Conservation (phyloP, 2,329 filamentous ascomycete species). For the Diaporthe vaccinii region DNA sequence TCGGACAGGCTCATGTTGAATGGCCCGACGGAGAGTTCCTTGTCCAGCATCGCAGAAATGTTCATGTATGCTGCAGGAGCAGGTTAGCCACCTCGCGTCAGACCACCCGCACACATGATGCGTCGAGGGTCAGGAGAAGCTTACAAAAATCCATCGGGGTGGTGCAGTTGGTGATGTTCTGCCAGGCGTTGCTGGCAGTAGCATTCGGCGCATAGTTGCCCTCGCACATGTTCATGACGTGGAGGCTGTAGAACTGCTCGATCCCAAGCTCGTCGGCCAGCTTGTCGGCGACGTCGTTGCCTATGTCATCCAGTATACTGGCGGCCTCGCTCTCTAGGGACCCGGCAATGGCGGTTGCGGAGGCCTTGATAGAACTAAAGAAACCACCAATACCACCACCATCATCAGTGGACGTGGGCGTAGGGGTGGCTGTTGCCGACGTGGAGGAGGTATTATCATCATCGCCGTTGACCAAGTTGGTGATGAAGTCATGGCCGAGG, state of each 20-base stretch:
- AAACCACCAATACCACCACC: slow-evolving; percentile 42
- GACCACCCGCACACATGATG: fast-evolving
- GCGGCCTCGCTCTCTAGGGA: slow-evolving; percentile 45
- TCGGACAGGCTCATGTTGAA: slow-evolving; percentile 59
- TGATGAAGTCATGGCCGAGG: slow-evolving; percentile 56
- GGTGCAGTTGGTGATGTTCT: slow-evolving; percentile 47
- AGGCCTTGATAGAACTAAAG: slow-evolving; percentile 33
- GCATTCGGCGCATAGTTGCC: slow-evolving; percentile 48
- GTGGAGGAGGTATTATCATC: slow-evolving; percentile 41
- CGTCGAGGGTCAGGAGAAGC: not conserved
- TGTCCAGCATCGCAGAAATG: slow-evolving; percentile 61
- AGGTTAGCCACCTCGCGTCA: not conserved
- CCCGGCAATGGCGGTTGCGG: slow-evolving; percentile 40
- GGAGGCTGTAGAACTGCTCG: slow-evolving; percentile 52
- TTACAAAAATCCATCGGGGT: slow-evolving; percentile 43
- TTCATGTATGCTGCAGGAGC: slow-evolving; percentile 52
- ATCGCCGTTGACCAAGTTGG: slow-evolving; percentile 36
- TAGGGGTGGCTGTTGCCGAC: slow-evolving; percentile 45
- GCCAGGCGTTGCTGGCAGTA: slow-evolving; percentile 43
- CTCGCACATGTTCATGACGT: slow-evolving; percentile 50
- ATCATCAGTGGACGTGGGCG: slow-evolving; percentile 36
- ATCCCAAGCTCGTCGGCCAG: slow-evolving; percentile 50
- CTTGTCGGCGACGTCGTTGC: slow-evolving; percentile 49
- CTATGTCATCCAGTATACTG: slow-evolving; percentile 47
- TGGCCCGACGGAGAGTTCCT: slow-evolving; percentile 60